Evolutionary conservation across 805 yeast genomes (phyloP).

Genomic region (Metschnikowia gelsemii): DNA sequence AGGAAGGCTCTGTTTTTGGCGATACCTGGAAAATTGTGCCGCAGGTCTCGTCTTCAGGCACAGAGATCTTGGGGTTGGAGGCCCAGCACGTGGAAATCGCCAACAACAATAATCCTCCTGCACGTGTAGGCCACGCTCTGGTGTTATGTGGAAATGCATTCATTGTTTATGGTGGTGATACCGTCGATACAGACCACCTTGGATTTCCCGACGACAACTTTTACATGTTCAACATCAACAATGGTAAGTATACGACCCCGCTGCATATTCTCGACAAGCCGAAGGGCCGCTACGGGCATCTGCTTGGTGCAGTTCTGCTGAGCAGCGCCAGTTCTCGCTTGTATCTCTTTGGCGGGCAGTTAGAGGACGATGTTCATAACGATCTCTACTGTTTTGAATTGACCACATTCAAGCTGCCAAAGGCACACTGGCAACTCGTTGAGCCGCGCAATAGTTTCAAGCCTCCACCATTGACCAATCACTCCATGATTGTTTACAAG

Average conservation of each 20-base stretch:
- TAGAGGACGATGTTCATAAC: constrained; percentile 77
- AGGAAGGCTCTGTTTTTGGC: constrained; percentile 89
- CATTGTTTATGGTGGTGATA: constrained; percentile 95
- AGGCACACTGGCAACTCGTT: constrained; percentile 79
- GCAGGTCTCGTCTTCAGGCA: constrained; percentile 25
- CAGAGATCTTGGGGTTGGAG: constrained; percentile 25
- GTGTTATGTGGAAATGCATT: constrained; percentile 92
- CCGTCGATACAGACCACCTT: constrained; percentile 70
- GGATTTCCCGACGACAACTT: constrained; percentile 86
- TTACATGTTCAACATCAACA: constrained; percentile 70
- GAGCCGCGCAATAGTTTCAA: constrained; percentile 46
- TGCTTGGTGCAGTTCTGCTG: constrained; percentile 68
- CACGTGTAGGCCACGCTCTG: constrained; percentile 94
- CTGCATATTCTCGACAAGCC: constrained; percentile 60
- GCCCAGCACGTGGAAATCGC: constrained; percentile 45
- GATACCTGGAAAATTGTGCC: constrained; percentile 90
- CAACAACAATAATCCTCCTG: constrained; percentile 82
- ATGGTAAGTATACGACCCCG: constrained; percentile 45
- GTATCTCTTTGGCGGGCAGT: constrained; percentile 92
- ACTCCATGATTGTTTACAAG: constrained; percentile 79
- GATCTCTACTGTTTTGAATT: constrained; percentile 86
- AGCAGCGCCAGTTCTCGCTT: constrained; percentile 49
- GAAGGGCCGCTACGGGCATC: constrained; percentile 91
- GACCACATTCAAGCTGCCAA: constrained; percentile 78
- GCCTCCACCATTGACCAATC: constrained; percentile 89